phyloP scores from a whole-genome alignment of 805 yeast genomes.

The Starmerella potacharoeniae region DNA sequence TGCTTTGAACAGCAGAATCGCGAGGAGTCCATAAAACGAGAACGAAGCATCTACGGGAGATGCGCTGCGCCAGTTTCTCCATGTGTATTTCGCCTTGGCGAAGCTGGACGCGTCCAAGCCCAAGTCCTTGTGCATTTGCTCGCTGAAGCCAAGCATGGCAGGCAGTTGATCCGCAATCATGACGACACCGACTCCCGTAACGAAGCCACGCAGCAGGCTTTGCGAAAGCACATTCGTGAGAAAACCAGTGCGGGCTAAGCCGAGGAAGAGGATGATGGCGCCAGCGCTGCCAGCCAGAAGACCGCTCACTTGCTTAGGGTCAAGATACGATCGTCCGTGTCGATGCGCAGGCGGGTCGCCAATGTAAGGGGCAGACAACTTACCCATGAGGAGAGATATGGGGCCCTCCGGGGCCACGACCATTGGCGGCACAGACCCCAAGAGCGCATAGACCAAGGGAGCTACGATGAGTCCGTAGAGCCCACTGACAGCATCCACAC shows the following conservation, averaged over 20 bases:
- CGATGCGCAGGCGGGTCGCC: conserved; percentile 33
- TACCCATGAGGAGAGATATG: conserved; percentile 71
- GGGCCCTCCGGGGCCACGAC: conserved; percentile 91
- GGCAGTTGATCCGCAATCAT: conserved; percentile 70
- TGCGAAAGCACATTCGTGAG: conserved; percentile 69
- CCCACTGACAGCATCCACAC: conserved; percentile 72
- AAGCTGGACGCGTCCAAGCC: conserved; percentile 56
- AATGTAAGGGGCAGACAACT: conserved; percentile 49
- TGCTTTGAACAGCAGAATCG: conserved; percentile 35
- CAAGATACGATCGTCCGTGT: conserved; percentile 24
- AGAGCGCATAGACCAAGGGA: conserved; percentile 61
- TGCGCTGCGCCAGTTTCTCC: conserved; percentile 35
- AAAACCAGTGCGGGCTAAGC: conserved; percentile 75
- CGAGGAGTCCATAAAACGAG: conserved; percentile 41
- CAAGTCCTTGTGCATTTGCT: conserved; percentile 29
- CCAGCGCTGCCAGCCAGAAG: conserved; percentile 70
- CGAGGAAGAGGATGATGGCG: conserved; percentile 55
- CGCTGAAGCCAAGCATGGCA: conserved; percentile 56
- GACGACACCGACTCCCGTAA: conserved; percentile 73
- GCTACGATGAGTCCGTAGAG: conserved; percentile 64
- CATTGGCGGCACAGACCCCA: conserved; percentile 82
- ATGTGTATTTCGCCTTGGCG: conserved; percentile 52
- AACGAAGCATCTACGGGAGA: conserved; percentile 54
- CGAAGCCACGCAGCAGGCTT: conserved; percentile 68
- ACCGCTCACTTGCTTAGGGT: conserved; percentile 48